Evolutionary conservation across 1,139 yeast species (phyloP), one percentile per base, ranked within the genome.

Genomic region (Candida albicans): DNA sequence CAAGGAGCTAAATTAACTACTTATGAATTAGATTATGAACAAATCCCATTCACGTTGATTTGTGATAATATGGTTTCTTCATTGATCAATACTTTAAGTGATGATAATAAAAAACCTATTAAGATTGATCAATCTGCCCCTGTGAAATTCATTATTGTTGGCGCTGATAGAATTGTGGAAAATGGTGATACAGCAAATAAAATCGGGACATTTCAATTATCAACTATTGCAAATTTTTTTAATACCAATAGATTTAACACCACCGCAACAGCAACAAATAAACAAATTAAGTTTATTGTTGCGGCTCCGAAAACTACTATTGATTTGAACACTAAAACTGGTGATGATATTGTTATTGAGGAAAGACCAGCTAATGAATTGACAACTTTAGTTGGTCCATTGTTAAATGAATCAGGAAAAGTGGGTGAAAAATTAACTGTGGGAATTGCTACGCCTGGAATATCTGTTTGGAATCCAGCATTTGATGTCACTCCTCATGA

Each of bases 161-260:
- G 99, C 36, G 97, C 98, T n/a, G 99, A 93, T 61, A 79, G 99
- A 62, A 85, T 93, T 31, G 97, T 91, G 2, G 71, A 74, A 37
- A 87, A 90, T 62, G 99, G 99, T 45, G 99, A 93, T 59, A 82
- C 96, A 24, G 98, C 98, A 1, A 93, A 93, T 68, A 93, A 93
- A 65, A 93, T 93, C 47, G 99, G 99, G n/a, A 93, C 98, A 0
- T 87, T 80, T 65, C 97, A 91, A 66, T 70, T 93, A 52, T 86
- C 97, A 0, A 74, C 90, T 15, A 73, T 89, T 44, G 74, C 76
- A n/a, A 53, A 62, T 36, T 66, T 62, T 45, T 73, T 72, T 58
- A 73, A 73, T 46, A 35, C 49, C 12, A 71, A 73, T 40, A 69
- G 68, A 10, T 37, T 37, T 18, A 18, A 18, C 22, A 18, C 22